phyloP scores from a whole-genome alignment of 2,329 filamentous ascomycete genomes.

The Diplocarpon rosae region DNA sequence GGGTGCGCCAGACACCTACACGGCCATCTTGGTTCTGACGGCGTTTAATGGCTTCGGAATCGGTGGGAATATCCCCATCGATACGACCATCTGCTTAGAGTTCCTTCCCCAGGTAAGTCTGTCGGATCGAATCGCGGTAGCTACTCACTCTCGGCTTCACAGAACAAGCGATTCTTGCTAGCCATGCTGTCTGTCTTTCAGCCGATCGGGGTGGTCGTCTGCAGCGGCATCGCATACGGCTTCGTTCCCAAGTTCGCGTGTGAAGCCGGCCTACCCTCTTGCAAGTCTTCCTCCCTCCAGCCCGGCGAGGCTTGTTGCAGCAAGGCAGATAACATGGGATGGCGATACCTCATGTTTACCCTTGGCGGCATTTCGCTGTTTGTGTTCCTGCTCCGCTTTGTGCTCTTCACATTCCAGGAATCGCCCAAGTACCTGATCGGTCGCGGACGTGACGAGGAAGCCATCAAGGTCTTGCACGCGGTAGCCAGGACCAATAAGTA shows the following conservation, averaged over 20 bases:
- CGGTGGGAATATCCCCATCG: constrained; percentile 24
- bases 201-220: constrained; percentile 19
- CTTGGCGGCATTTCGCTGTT: constrained; percentile 43
- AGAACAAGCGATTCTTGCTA: constrained; percentile 20
- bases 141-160: neutral
- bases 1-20: constrained; percentile 13
- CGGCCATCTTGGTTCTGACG: constrained; percentile 12
- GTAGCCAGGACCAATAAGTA: constrained; percentile 39
- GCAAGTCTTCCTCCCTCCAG: constrained; percentile 2
- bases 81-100: constrained; percentile 23
- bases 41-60: constrained; percentile 19
- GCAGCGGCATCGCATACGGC: constrained; percentile 19
- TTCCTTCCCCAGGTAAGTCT: constrained; percentile 18
- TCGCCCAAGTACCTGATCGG: constrained; percentile 48
- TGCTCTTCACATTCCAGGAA: constrained; percentile 45
- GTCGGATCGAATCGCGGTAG: neutral
- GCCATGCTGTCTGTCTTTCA: constrained; percentile 21
- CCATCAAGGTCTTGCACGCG: constrained; percentile 42
- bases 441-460: constrained; percentile 40
- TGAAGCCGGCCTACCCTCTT: constrained; percentile 1
- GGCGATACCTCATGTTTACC: constrained; percentile 44
- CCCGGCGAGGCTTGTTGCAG: constrained; percentile 25
- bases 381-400: constrained; percentile 44
- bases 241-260: constrained; percentile 17
- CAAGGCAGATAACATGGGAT: constrained; percentile 41